These are phyloP conservation scores for maize (Zea mays) DNA, from an alignment of 176 grass and related monocot species.

Conservation along the genomic window Zm-B73-REFERENCE-NAM-5.0 NC_050103.1:99302501-99303000, in stretches of 20 bases:
- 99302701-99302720: neutral
- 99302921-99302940: neutral
- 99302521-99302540: conserved; percentile 50
- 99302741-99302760: neutral
- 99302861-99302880: neutral
- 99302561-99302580: conserved; percentile 68
- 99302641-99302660: neutral
- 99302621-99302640: neutral
- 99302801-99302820: neutral
- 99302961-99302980: neutral
- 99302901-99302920: neutral
- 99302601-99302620: too few relatives aligned
- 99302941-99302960: neutral
- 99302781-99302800: neutral
- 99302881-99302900: neutral
- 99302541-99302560: conserved; percentile 71
- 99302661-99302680: neutral
- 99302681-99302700: conserved; percentile 5
- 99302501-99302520: conserved; percentile 56
- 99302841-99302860: neutral
- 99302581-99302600: conserved; percentile 17
- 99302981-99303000: too few relatives aligned
- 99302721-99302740: conserved; percentile 4
- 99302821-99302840: neutral
- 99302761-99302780: neutral